phyloP scores from a whole-genome alignment of 2,329 filamentous ascomycete genomes.

The Ambrosiella beaveri region DNA sequence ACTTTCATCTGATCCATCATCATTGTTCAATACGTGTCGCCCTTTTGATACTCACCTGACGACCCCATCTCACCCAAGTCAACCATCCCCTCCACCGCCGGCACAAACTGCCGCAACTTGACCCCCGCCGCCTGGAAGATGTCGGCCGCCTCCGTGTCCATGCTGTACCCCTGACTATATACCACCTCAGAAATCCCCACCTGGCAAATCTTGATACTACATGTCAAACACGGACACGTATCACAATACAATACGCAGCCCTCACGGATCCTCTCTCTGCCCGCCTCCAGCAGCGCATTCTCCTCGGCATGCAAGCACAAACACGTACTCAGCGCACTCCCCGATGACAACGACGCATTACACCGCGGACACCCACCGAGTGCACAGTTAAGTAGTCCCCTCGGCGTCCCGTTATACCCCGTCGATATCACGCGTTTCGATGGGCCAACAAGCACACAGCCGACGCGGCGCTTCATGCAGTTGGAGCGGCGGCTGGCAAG shows the following conservation, averaged over 20 bases:
- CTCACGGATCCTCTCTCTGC: constrained; percentile 71
- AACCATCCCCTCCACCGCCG: constrained; percentile 48
- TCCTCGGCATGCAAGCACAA: constrained; percentile 97
- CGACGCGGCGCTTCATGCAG: constrained; percentile 95
- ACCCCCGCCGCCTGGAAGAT: constrained; percentile 77
- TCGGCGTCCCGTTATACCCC: constrained; percentile 94
- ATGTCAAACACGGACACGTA: constrained; percentile 92
- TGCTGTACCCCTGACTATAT: constrained; percentile 84
- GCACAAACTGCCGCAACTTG: constrained; percentile 57
- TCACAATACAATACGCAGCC: constrained; percentile 81
- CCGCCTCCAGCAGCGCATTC: constrained; percentile 88
- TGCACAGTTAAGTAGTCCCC: constrained; percentile 75
- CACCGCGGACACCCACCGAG: constrained; percentile 82
- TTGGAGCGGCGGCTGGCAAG: constrained; percentile 82
- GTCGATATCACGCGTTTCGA: constrained; percentile 81
- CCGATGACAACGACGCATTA: constrained; percentile 47
- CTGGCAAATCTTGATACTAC: constrained; percentile 96
- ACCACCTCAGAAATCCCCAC: constrained; percentile 93
- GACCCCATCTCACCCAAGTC: constrained; percentile 37
- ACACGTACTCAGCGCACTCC: constrained; percentile 59
- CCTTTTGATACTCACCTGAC: too few relatives aligned
- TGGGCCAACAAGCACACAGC: constrained; percentile 71
- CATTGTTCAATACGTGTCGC: too few relatives aligned
- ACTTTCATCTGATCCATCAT: not conserved
- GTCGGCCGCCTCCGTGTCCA: constrained; percentile 69